A percentile compares a stretch with the other conserved stretches of the same genome.
Evolutionary conservation across 139 green algal genomes (phyloP).

Genomic region (Auxenochlorella pyrenoidosa): DNA sequence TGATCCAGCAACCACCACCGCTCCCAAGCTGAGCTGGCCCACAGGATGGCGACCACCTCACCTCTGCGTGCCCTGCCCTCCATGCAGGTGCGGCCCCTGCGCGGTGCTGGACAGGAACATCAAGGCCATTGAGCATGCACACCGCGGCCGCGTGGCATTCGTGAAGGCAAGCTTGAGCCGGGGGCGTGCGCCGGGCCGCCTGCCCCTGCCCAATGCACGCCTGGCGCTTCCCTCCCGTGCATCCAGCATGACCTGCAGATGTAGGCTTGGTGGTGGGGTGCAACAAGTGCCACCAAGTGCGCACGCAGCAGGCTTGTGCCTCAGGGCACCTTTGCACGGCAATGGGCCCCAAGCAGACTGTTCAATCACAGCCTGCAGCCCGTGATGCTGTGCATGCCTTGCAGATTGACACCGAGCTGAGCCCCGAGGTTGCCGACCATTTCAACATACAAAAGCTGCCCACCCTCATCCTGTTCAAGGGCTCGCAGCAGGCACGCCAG

Average conservation of each 20-base stretch:
- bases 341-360: too few relatives aligned
- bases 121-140: neutral
- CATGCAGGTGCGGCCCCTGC: neutral
- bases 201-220: neutral
- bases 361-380: neutral
- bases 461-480: slow-evolving; percentile 2
- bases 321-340: too few relatives aligned
- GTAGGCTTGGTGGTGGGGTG: too few relatives aligned
- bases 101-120: neutral
- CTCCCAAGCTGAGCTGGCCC: too few relatives aligned
- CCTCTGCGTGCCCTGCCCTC: neutral
- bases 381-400: neutral
- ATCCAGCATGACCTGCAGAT: neutral
- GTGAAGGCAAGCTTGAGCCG: neutral
- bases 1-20: too few relatives aligned
- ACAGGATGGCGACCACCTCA: neutral
- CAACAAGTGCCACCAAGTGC: too few relatives aligned
- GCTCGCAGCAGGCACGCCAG: neutral
- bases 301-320: too few relatives aligned
- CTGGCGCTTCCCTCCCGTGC: too few relatives aligned
- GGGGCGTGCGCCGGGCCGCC: too few relatives aligned
- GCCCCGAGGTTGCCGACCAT: neutral
- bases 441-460: neutral
- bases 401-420: neutral
- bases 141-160: too few relatives aligned